These are phyloP conservation scores for Crithidia expoeki DNA, from an alignment of 208 protist genomes.

Conservation along the genomic window DNA sequence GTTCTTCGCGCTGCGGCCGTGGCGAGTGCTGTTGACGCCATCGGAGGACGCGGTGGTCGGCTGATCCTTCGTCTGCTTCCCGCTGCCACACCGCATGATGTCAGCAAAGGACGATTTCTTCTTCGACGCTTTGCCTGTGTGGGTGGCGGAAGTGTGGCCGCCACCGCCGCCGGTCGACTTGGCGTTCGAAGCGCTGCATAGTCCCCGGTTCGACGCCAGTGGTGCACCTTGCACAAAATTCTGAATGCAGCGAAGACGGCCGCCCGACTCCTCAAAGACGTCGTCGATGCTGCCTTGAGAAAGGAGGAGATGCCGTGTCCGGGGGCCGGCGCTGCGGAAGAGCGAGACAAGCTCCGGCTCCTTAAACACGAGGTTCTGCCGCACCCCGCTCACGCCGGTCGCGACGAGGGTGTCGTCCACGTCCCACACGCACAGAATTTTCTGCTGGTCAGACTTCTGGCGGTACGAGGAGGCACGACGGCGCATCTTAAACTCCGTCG, in stretches of 20 bases:
- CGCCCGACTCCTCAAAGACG: constrained; percentile 48
- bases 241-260: constrained; percentile 43
- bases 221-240: constrained; percentile 35
- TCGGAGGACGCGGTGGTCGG: constrained; percentile 1
- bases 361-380: constrained; percentile 66
- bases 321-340: constrained; percentile 41
- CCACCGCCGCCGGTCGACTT: neutral
- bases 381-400: constrained; percentile 57
- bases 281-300: constrained; percentile 89
- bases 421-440: constrained; percentile 84
- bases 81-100: constrained; percentile 27
- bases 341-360: constrained; percentile 51
- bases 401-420: constrained; percentile 85
- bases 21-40: neutral
- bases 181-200: neutral
- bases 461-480: constrained; percentile 5
- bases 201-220: neutral
- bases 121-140: constrained; percentile 1
- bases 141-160: neutral
- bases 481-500: constrained; percentile 14
- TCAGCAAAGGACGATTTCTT: constrained; percentile 30
- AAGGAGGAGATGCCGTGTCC: constrained; percentile 70
- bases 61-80: constrained; percentile 32
- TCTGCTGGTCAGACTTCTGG: neutral
- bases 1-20: neutral